These are phyloP conservation scores for Penicillium sp. DNA, from an alignment of 2,329 filamentous ascomycete species.

Conservation along the genomic window DNA sequence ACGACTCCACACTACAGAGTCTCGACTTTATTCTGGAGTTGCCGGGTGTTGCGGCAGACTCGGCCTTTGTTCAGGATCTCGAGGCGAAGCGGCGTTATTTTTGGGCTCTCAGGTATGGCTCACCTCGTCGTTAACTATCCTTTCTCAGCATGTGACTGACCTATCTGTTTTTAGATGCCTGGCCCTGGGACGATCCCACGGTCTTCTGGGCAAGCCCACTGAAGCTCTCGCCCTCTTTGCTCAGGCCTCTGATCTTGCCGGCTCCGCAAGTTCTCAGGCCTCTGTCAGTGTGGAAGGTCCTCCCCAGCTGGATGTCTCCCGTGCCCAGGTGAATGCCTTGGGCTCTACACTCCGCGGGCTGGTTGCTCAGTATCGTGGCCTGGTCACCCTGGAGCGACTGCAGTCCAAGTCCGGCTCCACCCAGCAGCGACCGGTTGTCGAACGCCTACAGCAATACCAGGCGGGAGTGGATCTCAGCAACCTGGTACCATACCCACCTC, in stretches of 20 bases:
- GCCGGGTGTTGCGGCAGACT: slow-evolving; percentile 82
- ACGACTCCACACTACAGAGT: slow-evolving; percentile 86
- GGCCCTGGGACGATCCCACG: slow-evolving; percentile 79
- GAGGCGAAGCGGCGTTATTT: slow-evolving; percentile 78
- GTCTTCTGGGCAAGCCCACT: slow-evolving; percentile 63
- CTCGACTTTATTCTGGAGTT: slow-evolving; percentile 85
- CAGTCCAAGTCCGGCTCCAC: slow-evolving; percentile 40
- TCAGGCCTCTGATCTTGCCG: slow-evolving; percentile 62
- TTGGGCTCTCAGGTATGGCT: slow-evolving; percentile 70
- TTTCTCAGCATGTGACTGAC: slow-evolving; percentile 12
- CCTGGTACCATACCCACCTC: slow-evolving; percentile 81
- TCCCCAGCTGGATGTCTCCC: slow-evolving; percentile 64
- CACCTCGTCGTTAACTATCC: background rate
- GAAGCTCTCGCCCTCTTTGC: slow-evolving; percentile 83
- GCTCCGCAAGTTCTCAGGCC: slow-evolving; percentile 46
- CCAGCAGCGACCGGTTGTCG: slow-evolving; percentile 59
- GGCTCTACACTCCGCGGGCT: slow-evolving; percentile 62
- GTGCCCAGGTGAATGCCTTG: slow-evolving; percentile 56
- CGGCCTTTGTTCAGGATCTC: slow-evolving; percentile 69
- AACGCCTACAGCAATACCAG: slow-evolving; percentile 72
- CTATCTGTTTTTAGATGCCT: slow-evolving; percentile 56
- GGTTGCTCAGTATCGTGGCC: slow-evolving; percentile 73
- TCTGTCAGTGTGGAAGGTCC: slow-evolving; percentile 46
- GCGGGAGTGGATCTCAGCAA: slow-evolving; percentile 69
- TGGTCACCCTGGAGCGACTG: slow-evolving; percentile 75